Base-by-base conservation (phyloP, 352 stramenopile genomes). In the Globisporangium recalcitrans region DNA sequence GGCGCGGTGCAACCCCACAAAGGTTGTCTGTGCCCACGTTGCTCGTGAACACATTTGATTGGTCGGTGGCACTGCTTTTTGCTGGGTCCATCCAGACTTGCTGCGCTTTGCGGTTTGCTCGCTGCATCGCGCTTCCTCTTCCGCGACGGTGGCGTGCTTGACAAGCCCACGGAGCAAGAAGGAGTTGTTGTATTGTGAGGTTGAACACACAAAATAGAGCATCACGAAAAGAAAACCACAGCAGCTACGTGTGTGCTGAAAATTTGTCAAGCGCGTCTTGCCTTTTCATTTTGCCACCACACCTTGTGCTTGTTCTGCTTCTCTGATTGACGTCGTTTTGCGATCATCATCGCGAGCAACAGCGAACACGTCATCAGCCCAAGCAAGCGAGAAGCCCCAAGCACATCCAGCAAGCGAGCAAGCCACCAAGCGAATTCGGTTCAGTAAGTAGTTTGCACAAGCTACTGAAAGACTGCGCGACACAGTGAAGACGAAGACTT, bases 401-500 rank as follows among this genome's bases (percentile, higher is more conserved):
- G 51, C 29, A 48, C 42, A 48, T 24, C 44, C n/a, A 16, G 16
- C 63, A 44, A 52, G 56, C 34, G 42, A 54, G 46, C 58, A 40
- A 64, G n/a, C 46, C 26, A 58, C 24, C 47, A 52, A 22, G 21
- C 34, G 19, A 27, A 22, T 27, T 52, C 38, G 55, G 71, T 71
- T 62, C 49, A 72, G 72, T 76, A 69, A 58, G 66, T 77, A 74
- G 66, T 67, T 72, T 61, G 22, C 52, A 47, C 38, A 29, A 74
- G 73, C 64, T 71, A 78, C 73, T 75, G 69, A 75, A 69, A 69
- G 59, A 69, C 59, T 38, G 44, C 34, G 34, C 48, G 66, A 51
- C 63, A 77, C 52, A 67, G 70, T 75, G 73, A 78, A 70, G 75
- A 77, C 75, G 65, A 75, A 73, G 76, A 63, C 67, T 64, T 62